Evolutionary conservation across 169 alveolate genomes (phyloP).

Genomic region (Plasmodium falciparum): DNA sequence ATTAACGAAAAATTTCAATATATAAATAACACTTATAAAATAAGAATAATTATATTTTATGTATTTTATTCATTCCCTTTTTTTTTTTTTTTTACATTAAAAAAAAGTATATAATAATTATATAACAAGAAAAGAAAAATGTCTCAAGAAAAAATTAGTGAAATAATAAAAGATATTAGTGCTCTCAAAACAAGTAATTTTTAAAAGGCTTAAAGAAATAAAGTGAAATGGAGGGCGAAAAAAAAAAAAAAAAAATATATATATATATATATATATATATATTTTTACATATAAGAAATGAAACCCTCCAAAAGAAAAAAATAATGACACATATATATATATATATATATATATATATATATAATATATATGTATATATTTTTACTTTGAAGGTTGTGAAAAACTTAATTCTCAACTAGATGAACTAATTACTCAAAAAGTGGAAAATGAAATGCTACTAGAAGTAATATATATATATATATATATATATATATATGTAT

Average conservation of each 20-base stretch:
- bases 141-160: slow-evolving; percentile 66
- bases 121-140: slow-evolving; percentile 9
- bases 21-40: slow-evolving; percentile 2
- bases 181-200: slow-evolving; percentile 51
- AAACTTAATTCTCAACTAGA: slow-evolving; percentile 59
- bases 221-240: not conserved
- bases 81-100: too few species aligned
- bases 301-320: not conserved
- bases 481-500: not conserved
- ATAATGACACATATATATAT: not conserved
- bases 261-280: too few species aligned
- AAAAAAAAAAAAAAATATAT: slow-evolving; percentile 9
- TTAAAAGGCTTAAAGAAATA: too few species aligned
- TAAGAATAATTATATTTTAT: not conserved
- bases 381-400: slow-evolving; percentile 51
- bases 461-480: slow-evolving; percentile 26
- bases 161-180: slow-evolving; percentile 54
- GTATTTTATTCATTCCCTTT: too few species aligned
- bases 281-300: too few species aligned
- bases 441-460: slow-evolving; percentile 69
- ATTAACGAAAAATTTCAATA: not conserved
- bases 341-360: not conserved
- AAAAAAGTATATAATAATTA: not conserved
- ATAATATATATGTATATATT: not conserved
- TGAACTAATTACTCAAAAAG: slow-evolving; percentile 66